Evolutionary conservation across 805 yeast genomes (phyloP).

Genomic region (Teunomyces barrocoloradensis): DNA sequence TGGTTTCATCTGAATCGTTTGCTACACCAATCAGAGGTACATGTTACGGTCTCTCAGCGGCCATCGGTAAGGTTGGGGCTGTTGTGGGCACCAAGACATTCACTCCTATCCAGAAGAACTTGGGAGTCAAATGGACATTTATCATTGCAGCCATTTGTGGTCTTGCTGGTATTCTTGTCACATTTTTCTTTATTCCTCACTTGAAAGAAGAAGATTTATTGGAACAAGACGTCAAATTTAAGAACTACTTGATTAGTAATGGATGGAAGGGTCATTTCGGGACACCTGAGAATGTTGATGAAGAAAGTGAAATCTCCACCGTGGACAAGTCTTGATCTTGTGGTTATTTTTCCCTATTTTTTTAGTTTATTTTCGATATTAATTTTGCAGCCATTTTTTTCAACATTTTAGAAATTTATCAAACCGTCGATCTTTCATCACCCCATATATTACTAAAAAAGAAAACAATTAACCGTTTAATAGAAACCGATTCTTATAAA

Average conservation of each 20-base stretch:
- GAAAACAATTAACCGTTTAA: neutral
- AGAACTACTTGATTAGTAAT: constrained; percentile 52
- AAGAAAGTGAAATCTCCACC: neutral
- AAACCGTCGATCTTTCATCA: neutral
- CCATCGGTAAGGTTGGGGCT: constrained; percentile 83
- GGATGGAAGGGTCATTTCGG: constrained; percentile 60
- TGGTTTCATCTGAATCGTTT: constrained; percentile 63
- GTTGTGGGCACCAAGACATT: constrained; percentile 75
- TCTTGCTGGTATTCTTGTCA: constrained; percentile 56
- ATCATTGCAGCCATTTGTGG: constrained; percentile 78
- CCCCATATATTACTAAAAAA: neutral
- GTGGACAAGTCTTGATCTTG: neutral
- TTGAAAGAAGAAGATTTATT: constrained; percentile 66
- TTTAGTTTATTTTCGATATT: neutral
- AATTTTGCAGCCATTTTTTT: neutral
- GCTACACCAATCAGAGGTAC: constrained; percentile 81
- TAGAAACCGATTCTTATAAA: neutral
- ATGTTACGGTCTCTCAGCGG: constrained; percentile 72
- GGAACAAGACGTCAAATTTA: constrained; percentile 61
- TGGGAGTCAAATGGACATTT: constrained; percentile 74
- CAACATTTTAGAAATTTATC: neutral
- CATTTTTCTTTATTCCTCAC: constrained; percentile 65
- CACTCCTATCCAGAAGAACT: constrained; percentile 60
- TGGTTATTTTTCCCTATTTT: neutral
- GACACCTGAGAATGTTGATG: constrained; percentile 14